Base-by-base conservation (phyloP, 768 basidiomycete species). In the Mycena galericulata region DNA sequence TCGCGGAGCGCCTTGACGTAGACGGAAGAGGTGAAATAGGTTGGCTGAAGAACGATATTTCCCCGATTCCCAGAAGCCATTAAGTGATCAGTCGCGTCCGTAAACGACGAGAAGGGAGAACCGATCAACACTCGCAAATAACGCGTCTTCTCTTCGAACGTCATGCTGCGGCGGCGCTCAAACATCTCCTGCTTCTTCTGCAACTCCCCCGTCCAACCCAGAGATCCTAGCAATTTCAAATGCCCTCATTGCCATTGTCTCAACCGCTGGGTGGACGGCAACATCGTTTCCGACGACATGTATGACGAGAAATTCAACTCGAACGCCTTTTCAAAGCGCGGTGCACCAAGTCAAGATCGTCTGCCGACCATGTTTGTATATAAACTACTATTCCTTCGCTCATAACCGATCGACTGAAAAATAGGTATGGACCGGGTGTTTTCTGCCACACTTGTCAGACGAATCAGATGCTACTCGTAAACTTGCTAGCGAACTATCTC, bases 361-460 rank as follows among this genome's bases (percentile, higher is more conserved):
- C 79, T 95, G 27, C 92, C 90, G 1, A 86, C 88, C 24, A 76
- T 83, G 62, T 9, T 38, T 9, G 17, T 38, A 9, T 38, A 9
- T 9, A 38, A 9, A 38, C 10, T 38, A 9, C 10, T 38, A 9
- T 17, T 38, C 38, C 9, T 17, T 17, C 38, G 38, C 38, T 38
- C 9, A 38, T 9, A 38, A 9, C 87, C 73, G 88, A 93, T 75
- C 87, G 88, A 29, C 79, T 95, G 27, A 92, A 90, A 1, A 86
- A 88, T n/a, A 76, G 83, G 62, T 92, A 91, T 61, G 81, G 86
- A 46, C 84, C 82, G 29, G 83, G 87, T 1, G 86, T 88, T 10
- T 97, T 97, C 81, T 98, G 96, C 79, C 90, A 92, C 72, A 89
- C 88, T 9, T 98, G 97, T 77, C 90, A 92, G 73, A 93, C 94